Conservation (phyloP, 2,329 filamentous ascomycete species). For the Trichoderma simmonsii region DNA sequence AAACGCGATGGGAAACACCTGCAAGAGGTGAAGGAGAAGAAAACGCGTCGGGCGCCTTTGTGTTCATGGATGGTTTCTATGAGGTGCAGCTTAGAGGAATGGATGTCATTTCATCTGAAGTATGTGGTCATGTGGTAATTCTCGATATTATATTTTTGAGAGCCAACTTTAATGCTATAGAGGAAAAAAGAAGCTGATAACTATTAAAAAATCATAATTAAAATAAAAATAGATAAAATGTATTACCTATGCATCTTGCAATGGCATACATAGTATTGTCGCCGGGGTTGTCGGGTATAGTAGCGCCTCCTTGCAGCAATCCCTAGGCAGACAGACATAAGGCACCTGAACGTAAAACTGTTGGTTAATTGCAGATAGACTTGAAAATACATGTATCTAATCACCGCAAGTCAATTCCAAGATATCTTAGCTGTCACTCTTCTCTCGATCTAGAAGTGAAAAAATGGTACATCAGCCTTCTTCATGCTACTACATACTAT, state of each 20-base stretch:
- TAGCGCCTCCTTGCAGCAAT: background rate
- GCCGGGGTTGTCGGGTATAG: background rate
- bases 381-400: background rate
- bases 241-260: background rate
- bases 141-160: too few relatives aligned
- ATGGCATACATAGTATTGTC: background rate
- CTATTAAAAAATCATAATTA: background rate
- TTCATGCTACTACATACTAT: background rate
- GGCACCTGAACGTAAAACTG: background rate
- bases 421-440: background rate
- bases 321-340: background rate
- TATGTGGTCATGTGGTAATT: background rate
- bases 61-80: background rate
- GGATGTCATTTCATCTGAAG: background rate
- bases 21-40: background rate
- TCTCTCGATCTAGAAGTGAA: background rate
- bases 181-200: too few relatives aligned
- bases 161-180: too few relatives aligned
- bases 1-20: background rate
- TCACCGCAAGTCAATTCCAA: background rate
- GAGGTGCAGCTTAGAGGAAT: background rate
- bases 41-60: background rate
- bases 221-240: background rate
- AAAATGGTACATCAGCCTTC: background rate
- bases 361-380: background rate